A percentile compares a stretch with the other conserved stretches of the same genome.
Evolutionary conservation across 805 yeast genomes (phyloP).

Genomic region (Spathaspora sp.): DNA sequence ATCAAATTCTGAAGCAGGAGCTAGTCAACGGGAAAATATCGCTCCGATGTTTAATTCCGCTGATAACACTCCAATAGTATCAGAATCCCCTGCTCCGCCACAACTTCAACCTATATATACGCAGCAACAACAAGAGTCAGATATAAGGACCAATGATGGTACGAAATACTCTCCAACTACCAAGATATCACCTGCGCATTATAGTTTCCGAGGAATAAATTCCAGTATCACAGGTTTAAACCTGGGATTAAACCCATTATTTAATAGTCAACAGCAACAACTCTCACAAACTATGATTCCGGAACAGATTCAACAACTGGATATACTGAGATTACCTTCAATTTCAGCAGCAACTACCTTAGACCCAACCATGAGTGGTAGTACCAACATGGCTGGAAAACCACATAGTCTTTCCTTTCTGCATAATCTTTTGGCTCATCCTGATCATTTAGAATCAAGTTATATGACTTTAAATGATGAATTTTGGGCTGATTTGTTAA

Average conservation of each 20-base stretch:
- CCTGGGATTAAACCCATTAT: neutral
- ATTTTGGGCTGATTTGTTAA: constrained; percentile 61
- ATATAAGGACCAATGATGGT: neutral
- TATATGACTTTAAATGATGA: constrained; percentile 61
- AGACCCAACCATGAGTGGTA: neutral
- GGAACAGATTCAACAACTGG: neutral
- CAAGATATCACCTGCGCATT: neutral
- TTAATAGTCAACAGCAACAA: neutral
- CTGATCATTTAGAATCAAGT: constrained; percentile 40
- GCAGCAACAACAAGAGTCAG: neutral
- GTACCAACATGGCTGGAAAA: neutral
- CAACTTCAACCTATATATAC: neutral
- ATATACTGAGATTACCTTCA: constrained; percentile 6
- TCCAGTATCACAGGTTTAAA: neutral
- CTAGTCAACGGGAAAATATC: neutral
- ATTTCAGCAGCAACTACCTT: neutral
- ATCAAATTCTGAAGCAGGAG: neutral
- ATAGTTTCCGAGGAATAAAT: neutral
- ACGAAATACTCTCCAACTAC: neutral
- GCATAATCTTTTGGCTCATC: constrained; percentile 7
- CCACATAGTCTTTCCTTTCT: neutral
- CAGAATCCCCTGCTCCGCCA: neutral
- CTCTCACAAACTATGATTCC: neutral
- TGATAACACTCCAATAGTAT: constrained; percentile 4
- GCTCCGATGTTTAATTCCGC: constrained; percentile 5